Evolutionary conservation across 768 basidiomycete genomes (phyloP).

Genomic region (Macrocybe gigantea): DNA sequence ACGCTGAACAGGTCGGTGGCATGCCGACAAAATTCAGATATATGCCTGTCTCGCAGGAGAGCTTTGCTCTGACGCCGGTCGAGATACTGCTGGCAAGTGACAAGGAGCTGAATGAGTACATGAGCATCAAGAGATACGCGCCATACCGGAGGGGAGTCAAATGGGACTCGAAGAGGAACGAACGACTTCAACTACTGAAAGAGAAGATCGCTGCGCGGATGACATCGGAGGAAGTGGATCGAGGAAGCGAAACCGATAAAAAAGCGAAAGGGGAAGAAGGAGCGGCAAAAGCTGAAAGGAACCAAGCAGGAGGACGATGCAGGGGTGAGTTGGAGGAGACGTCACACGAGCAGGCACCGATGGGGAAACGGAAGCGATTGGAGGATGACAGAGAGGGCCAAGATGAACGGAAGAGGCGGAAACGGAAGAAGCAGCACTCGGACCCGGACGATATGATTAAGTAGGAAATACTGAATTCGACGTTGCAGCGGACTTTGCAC

Average conservation of each 20-base stretch:
- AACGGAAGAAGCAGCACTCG: constrained; percentile 15
- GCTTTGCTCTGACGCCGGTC: constrained; percentile 67
- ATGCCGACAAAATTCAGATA: constrained; percentile 94
- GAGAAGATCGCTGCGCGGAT: constrained; percentile 45
- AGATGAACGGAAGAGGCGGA: constrained; percentile 25
- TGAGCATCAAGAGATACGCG: constrained; percentile 86
- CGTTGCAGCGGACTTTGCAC: neutral
- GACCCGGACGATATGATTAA: neutral
- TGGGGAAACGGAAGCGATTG: constrained; percentile 25
- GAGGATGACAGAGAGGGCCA: constrained; percentile 22
- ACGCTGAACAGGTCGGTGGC: constrained; percentile 63
- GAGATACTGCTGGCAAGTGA: constrained; percentile 93
- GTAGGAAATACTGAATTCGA: neutral
- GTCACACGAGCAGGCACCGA: constrained; percentile 1
- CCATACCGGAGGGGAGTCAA: constrained; percentile 68
- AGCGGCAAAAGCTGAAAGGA: constrained; percentile 47
- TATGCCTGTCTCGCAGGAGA: constrained; percentile 53
- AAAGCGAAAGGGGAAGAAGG: constrained; percentile 69
- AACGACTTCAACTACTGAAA: constrained; percentile 71
- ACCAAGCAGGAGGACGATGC: constrained; percentile 16
- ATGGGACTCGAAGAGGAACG: constrained; percentile 61
- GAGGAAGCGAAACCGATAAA: constrained; percentile 31
- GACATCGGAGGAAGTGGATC: constrained; percentile 13
- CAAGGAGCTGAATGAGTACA: constrained; percentile 86
- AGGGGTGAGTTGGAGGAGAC: constrained; percentile 8